phyloP scores from a whole-genome alignment of 495 filamentous ascomycete genomes.

The Darksidea phi region DNA sequence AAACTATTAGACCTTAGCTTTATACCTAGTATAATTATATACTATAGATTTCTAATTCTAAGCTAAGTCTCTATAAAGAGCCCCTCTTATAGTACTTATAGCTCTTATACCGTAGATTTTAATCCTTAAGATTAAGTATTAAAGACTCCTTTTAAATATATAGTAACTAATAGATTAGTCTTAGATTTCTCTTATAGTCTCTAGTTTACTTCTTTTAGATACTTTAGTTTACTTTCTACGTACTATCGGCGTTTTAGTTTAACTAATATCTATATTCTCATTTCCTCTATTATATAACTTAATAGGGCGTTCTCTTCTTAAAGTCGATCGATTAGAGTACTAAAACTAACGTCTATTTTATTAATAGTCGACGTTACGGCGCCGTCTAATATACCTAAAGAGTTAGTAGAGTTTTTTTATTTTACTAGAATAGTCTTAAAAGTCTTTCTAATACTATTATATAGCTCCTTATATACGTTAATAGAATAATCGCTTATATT shows the following conservation, averaged over 20 bases:
- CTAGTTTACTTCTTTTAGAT: slow-evolving; percentile 1
- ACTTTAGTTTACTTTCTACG: too few relatives aligned
- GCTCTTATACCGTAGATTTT: slow-evolving; percentile 4
- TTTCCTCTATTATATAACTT: background rate
- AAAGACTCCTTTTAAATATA: slow-evolving; percentile 10
- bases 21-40: too few relatives aligned
- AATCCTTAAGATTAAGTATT: slow-evolving; percentile 8
- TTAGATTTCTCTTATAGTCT: slow-evolving; percentile 7
- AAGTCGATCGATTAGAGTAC: slow-evolving; percentile 1
- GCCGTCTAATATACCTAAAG: slow-evolving; percentile 7
- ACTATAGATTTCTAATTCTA: too few relatives aligned
- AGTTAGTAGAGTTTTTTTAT: slow-evolving; percentile 7
- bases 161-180: background rate
- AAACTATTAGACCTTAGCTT: too few relatives aligned
- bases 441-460: too few relatives aligned
- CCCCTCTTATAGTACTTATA: background rate
- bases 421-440: slow-evolving; percentile 2
- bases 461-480: too few relatives aligned
- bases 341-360: slow-evolving; percentile 10
- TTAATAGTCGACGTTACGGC: slow-evolving; percentile 1
- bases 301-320: slow-evolving; percentile 8
- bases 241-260: too few relatives aligned
- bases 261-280: too few relatives aligned
- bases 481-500: too few relatives aligned
- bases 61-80: too few relatives aligned